phyloP scores from a whole-genome alignment of 805 yeast species.

The Naumovozyma dairenensis region DNA sequence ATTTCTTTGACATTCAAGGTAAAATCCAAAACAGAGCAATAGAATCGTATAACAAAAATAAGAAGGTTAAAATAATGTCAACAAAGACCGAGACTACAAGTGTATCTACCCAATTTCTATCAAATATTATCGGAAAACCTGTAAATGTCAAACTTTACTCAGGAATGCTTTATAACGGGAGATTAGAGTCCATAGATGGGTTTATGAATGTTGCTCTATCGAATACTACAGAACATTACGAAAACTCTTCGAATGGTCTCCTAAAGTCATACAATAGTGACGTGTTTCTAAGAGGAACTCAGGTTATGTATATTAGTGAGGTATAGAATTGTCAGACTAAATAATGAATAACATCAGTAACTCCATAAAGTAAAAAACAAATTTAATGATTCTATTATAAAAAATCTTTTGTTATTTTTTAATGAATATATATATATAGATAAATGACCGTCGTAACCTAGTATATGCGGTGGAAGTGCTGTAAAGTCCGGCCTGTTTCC shows the following conservation, averaged over 20 bases:
- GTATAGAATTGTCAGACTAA: slow-evolving; percentile 8
- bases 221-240: slow-evolving; percentile 52
- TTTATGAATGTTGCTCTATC: slow-evolving; percentile 91
- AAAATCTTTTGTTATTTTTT: slow-evolving; percentile 1
- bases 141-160: slow-evolving; percentile 80
- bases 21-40: too few species aligned
- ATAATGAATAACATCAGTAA: neutral
- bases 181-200: slow-evolving; percentile 84
- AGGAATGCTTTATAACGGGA: slow-evolving; percentile 76
- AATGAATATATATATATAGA: neutral
- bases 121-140: slow-evolving; percentile 65
- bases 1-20: too few species aligned
- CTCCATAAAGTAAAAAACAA: slow-evolving; percentile 1
- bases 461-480: too few species aligned
- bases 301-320: slow-evolving; percentile 30
- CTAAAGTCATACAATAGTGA: slow-evolving; percentile 26
- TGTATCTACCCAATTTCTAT: slow-evolving; percentile 70
- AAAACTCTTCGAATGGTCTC: slow-evolving; percentile 23
- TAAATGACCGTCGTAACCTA: neutral
- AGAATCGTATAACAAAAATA: too few species aligned
- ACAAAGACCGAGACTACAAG: slow-evolving; percentile 7
- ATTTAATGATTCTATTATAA: neutral
- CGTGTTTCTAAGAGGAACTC: slow-evolving; percentile 30
- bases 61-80: slow-evolving; percentile 1
- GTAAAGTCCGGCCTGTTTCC: too few species aligned